Evolutionary conservation across 768 basidiomycete genomes (phyloP), one percentile per base, ranked within the genome.

Genomic region (Collybia sp.): DNA sequence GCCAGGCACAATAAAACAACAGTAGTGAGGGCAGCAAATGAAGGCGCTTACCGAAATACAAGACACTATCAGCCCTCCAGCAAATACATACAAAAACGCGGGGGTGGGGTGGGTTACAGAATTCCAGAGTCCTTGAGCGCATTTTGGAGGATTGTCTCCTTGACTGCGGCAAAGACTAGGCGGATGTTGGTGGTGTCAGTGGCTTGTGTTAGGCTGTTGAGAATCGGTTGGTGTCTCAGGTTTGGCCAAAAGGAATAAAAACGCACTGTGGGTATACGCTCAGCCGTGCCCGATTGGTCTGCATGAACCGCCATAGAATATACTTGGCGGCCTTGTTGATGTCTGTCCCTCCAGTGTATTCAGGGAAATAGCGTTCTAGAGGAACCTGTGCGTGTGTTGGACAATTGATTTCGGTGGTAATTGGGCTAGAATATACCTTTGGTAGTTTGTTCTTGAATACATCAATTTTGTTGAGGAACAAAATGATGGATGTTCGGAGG

Each of bases 251-350:
- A 38, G 86, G 85, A 1, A n/a, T n/a, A n/a, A 83, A 83, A n/a
- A 75, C 85, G 31, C 51, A 88, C 88, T 95, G 93, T 2, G 93
- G 91, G 63, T 94, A 96, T 12, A 96, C 88, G 47, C 85, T 91
- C 53, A 94, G 65, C 42, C 85, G 65, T 25, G 88, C 88, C 16
- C 87, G 69, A 54, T 94, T 95, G 45, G 88, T 85, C 63, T 95
- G 90, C 76, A 93, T 93, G 56, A 95, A 97, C 57, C 88, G 71
- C 93, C 92, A 96, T 32, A 97, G 70, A 44, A 97, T 93, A 53
- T 91, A 95, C 55, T 93, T 93, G 0, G 93, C 91, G 1, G 91
- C 92, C 63, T 94, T 94, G 69, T 92, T 93, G 63, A 94, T 88
- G 57, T 94, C 89, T 3, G 83, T 64, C 3, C 91, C 91, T 30